Evolutionary conservation across 2,329 filamentous ascomycete genomes (phyloP), one percentile per base, ranked within the genome.

Genomic region (Apiospora saccharicola): DNA sequence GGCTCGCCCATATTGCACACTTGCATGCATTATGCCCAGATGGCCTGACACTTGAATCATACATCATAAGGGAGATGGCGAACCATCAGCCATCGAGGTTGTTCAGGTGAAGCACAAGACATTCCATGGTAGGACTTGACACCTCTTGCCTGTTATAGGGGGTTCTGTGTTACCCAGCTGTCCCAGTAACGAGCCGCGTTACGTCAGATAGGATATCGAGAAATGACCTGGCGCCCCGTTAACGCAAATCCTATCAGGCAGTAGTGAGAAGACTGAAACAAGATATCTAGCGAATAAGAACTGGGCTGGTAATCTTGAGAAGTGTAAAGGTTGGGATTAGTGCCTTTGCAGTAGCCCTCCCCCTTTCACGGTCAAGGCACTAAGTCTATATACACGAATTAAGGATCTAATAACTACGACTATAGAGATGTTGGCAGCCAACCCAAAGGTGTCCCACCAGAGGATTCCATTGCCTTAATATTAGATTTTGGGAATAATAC

Each of bases 81-180:
- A 7, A 34, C 51, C 26, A 16, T 19, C 24, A 61, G 53, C 26
- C 14, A 37, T 22, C 37, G 57, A 24, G 22, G 16, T 3, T 34
- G 26, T 30, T 47, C 6, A 49, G 46, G 53, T 4, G 14, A 30
- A 4, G 19, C 6, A n/a, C 3, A 8, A 57, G 16, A 19, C 7
- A 22, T 41, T 1, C 37, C 7, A 10, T 41, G 37, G 24, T 16
- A 57, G 26, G 51, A 57, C 51, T 30, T 19, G 26, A 57, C 16
- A 24, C 8, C 51, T 22, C 5, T 19, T 57, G 14, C 24, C 16
- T 57, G 13, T 19, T 34, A 30, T 30, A 13, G 51, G 51, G 14
- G 12, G 26, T 22, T 61, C 34, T 61, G 57, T 64, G 34, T 41
- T 64, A 64, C 57, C 34, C 22, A 64, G 57, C 57, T 64, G 57